Evolutionary conservation across 208 protist genomes (phyloP).

Genomic region (Angomonas deanei): DNA sequence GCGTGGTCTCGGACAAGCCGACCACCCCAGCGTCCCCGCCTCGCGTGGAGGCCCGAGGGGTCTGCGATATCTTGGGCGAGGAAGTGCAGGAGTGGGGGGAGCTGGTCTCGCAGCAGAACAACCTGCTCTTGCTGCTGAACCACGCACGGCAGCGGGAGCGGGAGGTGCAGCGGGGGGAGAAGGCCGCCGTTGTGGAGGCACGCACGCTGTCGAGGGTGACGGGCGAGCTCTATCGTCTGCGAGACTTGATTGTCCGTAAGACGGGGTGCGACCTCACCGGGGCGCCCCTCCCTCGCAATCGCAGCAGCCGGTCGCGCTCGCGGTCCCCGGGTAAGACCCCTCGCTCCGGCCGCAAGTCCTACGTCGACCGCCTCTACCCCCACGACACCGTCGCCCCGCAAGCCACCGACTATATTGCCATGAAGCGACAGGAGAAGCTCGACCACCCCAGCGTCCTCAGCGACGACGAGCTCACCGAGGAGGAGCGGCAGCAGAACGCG

Average conservation of each 20-base stretch:
- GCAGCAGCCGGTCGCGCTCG: neutral
- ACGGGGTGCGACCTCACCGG: conserved; percentile 22
- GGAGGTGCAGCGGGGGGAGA: neutral
- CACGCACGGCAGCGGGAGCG: conserved; percentile 32
- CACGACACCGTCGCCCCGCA: conserved; percentile 6
- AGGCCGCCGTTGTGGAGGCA: conserved; percentile 1
- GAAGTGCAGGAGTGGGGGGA: conserved; percentile 29
- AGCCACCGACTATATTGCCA: conserved; percentile 16
- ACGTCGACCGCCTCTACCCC: conserved; percentile 16
- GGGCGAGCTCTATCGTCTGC: conserved; percentile 22
- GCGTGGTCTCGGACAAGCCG: neutral
- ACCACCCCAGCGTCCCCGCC: conserved; percentile 1
- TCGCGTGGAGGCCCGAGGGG: neutral
- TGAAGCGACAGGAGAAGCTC: conserved; percentile 14
- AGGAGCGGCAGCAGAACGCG: conserved; percentile 17
- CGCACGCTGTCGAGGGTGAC: conserved; percentile 12
- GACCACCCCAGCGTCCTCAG: conserved; percentile 23
- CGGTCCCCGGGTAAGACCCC: neutral
- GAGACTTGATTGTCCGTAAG: conserved; percentile 16
- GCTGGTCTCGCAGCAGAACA: conserved; percentile 19
- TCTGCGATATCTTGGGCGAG: conserved; percentile 14
- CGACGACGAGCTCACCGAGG: conserved; percentile 29
- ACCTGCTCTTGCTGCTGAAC: conserved; percentile 18
- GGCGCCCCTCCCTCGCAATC: conserved; percentile 3
- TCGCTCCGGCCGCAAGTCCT: conserved; percentile 5